Conservation (phyloP, 139 green algal species). For the Coelastrella sp. region DNA sequence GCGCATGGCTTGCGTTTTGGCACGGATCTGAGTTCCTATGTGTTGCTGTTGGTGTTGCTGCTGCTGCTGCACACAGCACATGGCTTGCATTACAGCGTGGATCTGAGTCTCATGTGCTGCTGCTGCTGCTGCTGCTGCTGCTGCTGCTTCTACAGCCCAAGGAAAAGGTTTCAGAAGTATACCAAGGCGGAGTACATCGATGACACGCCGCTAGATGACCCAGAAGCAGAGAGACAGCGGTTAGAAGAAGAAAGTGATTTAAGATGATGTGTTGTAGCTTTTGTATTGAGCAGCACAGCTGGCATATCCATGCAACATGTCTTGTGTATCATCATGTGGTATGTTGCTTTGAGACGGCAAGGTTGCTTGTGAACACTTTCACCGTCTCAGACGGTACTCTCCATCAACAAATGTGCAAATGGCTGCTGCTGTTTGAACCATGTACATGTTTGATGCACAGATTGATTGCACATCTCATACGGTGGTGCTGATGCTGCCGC, state of each 20-base stretch:
- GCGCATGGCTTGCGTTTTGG: background rate
- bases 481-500: slow-evolving; percentile 31
- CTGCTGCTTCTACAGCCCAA: slow-evolving; percentile 55
- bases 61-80: no score
- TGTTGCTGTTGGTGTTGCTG: background rate
- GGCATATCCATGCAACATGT: no score
- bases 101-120: background rate
- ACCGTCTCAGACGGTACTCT: no score
- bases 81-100: background rate
- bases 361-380: no score
- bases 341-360: no score
- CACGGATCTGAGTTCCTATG: background rate
- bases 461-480: background rate
- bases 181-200: slow-evolving; percentile 50
- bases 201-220: slow-evolving; percentile 63
- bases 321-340: no score
- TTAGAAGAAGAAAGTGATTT: slow-evolving; percentile 85
- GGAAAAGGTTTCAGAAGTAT: slow-evolving; percentile 72
- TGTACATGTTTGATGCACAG: no score
- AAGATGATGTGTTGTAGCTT: background rate
- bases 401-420: no score
- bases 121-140: background rate
- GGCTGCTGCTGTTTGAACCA: no score
- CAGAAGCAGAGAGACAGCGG: slow-evolving; percentile 77
- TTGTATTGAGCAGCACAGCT: no score